phyloP scores from a whole-genome alignment of 768 basidiomycete species.

The Amanita muscaria region DNA sequence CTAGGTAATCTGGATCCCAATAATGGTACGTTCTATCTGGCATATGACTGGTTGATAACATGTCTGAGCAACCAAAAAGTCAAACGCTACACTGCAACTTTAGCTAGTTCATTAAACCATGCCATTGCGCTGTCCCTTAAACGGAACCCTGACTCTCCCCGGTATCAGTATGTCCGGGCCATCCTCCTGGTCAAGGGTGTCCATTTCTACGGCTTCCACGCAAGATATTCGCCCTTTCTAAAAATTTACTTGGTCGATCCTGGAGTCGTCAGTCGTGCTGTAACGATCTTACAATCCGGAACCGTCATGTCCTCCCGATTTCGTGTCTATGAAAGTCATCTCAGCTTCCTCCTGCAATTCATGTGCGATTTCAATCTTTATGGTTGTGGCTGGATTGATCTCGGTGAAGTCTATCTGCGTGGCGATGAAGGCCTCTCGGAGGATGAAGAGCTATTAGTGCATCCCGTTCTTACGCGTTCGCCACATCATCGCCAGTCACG shows the following conservation, averaged over 20 bases:
- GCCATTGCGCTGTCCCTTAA: slow-evolving; percentile 79
- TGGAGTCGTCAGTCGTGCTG: slow-evolving; percentile 52
- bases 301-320: slow-evolving; percentile 75
- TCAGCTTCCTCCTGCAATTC: slow-evolving; percentile 85
- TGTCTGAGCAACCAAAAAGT: slow-evolving; percentile 37
- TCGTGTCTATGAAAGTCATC: slow-evolving; percentile 81
- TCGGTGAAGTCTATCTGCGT: slow-evolving; percentile 59
- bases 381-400: slow-evolving; percentile 85
- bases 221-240: slow-evolving; percentile 78
- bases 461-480: slow-evolving; percentile 25
- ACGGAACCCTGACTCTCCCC: slow-evolving; percentile 52
- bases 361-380: slow-evolving; percentile 92
- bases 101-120: slow-evolving; percentile 73
- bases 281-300: slow-evolving; percentile 73
- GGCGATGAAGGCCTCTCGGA: slow-evolving; percentile 23
- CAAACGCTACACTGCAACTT: slow-evolving; percentile 55
- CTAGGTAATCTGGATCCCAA: slow-evolving; percentile 51
- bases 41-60: not conserved
- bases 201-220: slow-evolving; percentile 92
- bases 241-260: slow-evolving; percentile 79
- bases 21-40: slow-evolving; percentile 37
- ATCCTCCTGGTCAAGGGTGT: slow-evolving; percentile 88
- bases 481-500: slow-evolving; percentile 60
- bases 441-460: slow-evolving; percentile 22
- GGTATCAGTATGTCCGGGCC: slow-evolving; percentile 59